A percentile compares a stretch with the other conserved stretches of the same genome.
phyloP scores from a whole-genome alignment of 805 yeast species.

The Tetrapisispora arboricola region DNA sequence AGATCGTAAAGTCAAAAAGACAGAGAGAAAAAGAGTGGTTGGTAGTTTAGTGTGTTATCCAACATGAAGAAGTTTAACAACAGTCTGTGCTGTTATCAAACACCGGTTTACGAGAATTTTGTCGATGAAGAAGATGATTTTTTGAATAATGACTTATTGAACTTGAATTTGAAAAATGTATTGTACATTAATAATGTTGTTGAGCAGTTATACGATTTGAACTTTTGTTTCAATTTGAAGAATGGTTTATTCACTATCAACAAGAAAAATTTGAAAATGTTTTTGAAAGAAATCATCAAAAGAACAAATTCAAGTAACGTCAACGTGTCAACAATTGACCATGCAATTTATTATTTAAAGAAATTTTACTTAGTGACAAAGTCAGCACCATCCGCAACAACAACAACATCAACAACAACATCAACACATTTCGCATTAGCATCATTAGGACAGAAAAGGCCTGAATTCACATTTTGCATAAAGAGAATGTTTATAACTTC shows the following conservation, averaged over 20 bases:
- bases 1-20: too few species aligned
- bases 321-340: neutral
- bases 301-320: constrained; percentile 6
- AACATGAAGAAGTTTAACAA: neutral
- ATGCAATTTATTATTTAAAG: neutral
- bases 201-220: neutral
- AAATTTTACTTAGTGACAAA: neutral
- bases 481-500: constrained; percentile 11
- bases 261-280: constrained; percentile 1
- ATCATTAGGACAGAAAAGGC: neutral
- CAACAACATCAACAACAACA: neutral
- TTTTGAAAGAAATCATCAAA: constrained; percentile 9
- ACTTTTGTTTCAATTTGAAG: constrained; percentile 4
- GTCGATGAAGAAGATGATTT: neutral
- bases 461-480: constrained; percentile 11
- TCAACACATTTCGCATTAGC: neutral
- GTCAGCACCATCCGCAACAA: neutral
- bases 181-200: neutral
- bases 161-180: constrained; percentile 1
- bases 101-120: neutral
- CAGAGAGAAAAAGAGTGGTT: too few species aligned
- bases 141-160: neutral
- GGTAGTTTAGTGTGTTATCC: too few species aligned
- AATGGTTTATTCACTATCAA: neutral
- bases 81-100: neutral